Evolutionary conservation across 2,329 filamentous ascomycete genomes (phyloP), one percentile per base, ranked within the genome.

Genomic region (Cytospora leucostoma): DNA sequence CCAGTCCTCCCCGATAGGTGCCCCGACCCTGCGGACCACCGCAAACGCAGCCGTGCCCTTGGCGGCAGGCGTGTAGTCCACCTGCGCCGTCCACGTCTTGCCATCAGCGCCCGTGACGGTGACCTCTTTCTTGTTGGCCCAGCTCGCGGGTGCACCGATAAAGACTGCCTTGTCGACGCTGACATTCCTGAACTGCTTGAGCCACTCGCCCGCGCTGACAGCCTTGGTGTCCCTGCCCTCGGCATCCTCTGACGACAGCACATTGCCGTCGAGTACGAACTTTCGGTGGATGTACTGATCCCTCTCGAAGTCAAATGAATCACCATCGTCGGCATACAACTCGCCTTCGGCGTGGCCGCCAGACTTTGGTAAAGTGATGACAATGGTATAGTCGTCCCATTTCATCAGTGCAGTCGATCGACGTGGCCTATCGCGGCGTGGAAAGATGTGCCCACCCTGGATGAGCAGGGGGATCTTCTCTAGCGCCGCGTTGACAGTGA

Each of bases 361-460:
- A 37, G 84, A 81, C 68, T 86, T 85, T 68, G 85, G 81, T 17
- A 96, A 80, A 0, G 86, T 84, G 2, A 98, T 82, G 2, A 99
- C 88, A 1, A 99, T 85, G 0, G 95, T 99, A 79, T 97, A 97
- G 49, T 96, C 93, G 74, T 99, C 95, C 76, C 88, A 96, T 71
- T 87, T 90, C 95, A 98, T 98, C 53, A 97, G 82, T 21, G 90
- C 88, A 63, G 87, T 91, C 63, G 92, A 96, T 65, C 94, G 88
- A 62, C 95, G 87, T 4, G 93, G 93, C 32, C 88, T 87, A 71
- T 99, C 95, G 68, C 94, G 92, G 63, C 95, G 91, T 2, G 93
- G 89, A 71, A 98, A 88, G 70, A 99, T 89, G 74, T 98, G 91
- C 1, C 95, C 95, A 54, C 92, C 94, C 69, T 90, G 92, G 90